Evolutionary conservation across 2,329 filamentous ascomycete species (phyloP), one percentile per base, ranked within the genome.

Genomic region (Dothidotthia symphoricarpi): DNA sequence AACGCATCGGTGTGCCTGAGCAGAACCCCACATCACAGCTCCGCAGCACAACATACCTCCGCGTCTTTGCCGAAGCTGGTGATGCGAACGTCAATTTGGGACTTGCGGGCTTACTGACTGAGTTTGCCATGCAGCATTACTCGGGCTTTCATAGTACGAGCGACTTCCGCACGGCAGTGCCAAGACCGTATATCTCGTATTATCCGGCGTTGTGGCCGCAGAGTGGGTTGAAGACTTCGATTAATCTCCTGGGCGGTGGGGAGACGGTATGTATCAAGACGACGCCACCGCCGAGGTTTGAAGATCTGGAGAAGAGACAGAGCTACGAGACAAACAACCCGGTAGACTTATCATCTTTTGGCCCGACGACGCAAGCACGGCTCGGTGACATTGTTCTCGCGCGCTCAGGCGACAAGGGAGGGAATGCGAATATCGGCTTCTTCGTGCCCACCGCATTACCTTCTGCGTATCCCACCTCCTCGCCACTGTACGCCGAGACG

Each of bases 311-410:
- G 6, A 54, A 55, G 9, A 44, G 59, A 7, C 40, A 46, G 13
- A 59, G 39, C 36, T 64, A 65, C 33, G 57, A 64, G 13, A 55
- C 59, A 1, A 7, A 67, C 0, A 70, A 69, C 0, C 73, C 57
- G 2, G 31, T 44, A 0, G 36, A 49, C 10, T 31, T 67, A 0
- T 31, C 41, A 1, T 52, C 39, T 9, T 61, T 59, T 31, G 61
- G 43, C 13, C 46, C 34, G 28, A 64, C 40, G 9, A 48, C 30
- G 24, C 41, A 31, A 28, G 55, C 47, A 31, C 43, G 47, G 2
- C 52, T 75, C 0, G 72, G 71, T 12, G 69, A 72, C 34, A 49
- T 74, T 12, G 66, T 61, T 6, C 66, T 74, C 17, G 71, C 66
- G 1, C 57, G 73, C 39, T 70, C 70, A 3, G 63, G 64, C 6